Conservation (phyloP, 192 early-diverging fungal species). For the Rhizoclosmatium globosum region DNA sequence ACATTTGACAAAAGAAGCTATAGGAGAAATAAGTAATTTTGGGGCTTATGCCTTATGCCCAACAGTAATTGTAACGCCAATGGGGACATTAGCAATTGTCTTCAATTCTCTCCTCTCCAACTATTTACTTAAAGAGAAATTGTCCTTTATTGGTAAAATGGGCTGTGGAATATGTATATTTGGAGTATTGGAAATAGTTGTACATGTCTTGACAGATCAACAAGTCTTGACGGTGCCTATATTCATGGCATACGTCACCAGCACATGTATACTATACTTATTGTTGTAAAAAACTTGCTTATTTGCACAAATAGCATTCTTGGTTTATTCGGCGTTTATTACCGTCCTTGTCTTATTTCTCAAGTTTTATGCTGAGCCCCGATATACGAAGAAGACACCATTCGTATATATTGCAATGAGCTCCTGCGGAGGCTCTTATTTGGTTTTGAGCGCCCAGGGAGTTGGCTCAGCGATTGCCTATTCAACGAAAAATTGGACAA, state of each 20-base stretch:
- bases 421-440: slow-evolving; percentile 32
- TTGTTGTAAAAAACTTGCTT: background rate
- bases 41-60: background rate
- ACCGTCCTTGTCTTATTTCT: slow-evolving; percentile 47
- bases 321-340: slow-evolving; percentile 57
- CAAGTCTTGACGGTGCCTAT: no score
- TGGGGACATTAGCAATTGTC: no score
- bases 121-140: no score
- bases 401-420: slow-evolving; percentile 35
- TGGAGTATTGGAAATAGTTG: no score
- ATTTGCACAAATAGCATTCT: slow-evolving; percentile 27
- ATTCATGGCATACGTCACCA: no score
- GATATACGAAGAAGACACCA: slow-evolving; percentile 61
- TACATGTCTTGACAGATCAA: no score
- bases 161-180: no score
- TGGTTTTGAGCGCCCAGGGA: background rate
- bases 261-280: slow-evolving; percentile 41
- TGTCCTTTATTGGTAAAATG: no score
- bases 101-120: no score
- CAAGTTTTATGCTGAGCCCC: slow-evolving; percentile 65
- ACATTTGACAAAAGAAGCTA: no score
- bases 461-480: slow-evolving; percentile 51
- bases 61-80: no score
- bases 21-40: no score
- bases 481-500: slow-evolving; percentile 44